A percentile compares a stretch with the other conserved stretches of the same genome.
These are phyloP conservation scores for Phytophthora sansomeana DNA, from an alignment of 352 stramenopile species.

Conservation along the genomic window DNA sequence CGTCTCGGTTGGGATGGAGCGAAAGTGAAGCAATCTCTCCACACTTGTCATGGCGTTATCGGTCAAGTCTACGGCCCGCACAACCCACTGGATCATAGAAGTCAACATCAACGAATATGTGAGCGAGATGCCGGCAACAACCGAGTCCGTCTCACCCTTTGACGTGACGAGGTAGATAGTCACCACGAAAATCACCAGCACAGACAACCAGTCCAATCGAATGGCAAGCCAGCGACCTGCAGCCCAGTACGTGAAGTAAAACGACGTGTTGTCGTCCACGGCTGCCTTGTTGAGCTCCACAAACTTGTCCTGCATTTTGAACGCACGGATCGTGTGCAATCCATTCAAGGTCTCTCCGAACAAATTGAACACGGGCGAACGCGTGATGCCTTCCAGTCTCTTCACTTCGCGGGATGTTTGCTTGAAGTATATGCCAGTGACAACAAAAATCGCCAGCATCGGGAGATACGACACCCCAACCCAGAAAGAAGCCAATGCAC, in stretches of 20 bases:
- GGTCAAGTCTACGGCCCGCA: slow-evolving; percentile 23
- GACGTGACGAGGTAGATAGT: slow-evolving; percentile 84
- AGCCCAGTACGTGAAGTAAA: slow-evolving; percentile 55
- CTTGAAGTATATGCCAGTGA: slow-evolving; percentile 88
- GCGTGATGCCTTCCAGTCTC: slow-evolving; percentile 90
- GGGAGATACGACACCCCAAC: slow-evolving; percentile 67
- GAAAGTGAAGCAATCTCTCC: slow-evolving; percentile 24
- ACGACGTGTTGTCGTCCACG: slow-evolving; percentile 45
- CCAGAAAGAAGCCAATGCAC: slow-evolving; percentile 44
- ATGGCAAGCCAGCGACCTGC: slow-evolving; percentile 93
- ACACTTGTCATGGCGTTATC: slow-evolving; percentile 32
- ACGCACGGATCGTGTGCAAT: slow-evolving; percentile 88
- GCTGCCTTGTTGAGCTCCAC: slow-evolving; percentile 46
- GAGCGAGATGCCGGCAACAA: slow-evolving; percentile 25
- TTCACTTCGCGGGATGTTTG: slow-evolving; percentile 87
- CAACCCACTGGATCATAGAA: slow-evolving; percentile 28
- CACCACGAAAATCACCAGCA: slow-evolving; percentile 89
- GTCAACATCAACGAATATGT: slow-evolving; percentile 31
- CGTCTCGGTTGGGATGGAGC: slow-evolving; percentile 18
- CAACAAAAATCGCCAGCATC: slow-evolving; percentile 59
- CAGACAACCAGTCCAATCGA: slow-evolving; percentile 81
- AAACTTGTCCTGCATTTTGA: slow-evolving; percentile 51
- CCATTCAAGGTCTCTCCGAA: slow-evolving; percentile 92
- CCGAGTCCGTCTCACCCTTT: slow-evolving; percentile 37
- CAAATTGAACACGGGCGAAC: slow-evolving; percentile 92